Percentiles rank a stretch among this genome's conserved stretches.
Conservation (phyloP, 305 asterid species). For the Caryopteris hybrid region DNA sequence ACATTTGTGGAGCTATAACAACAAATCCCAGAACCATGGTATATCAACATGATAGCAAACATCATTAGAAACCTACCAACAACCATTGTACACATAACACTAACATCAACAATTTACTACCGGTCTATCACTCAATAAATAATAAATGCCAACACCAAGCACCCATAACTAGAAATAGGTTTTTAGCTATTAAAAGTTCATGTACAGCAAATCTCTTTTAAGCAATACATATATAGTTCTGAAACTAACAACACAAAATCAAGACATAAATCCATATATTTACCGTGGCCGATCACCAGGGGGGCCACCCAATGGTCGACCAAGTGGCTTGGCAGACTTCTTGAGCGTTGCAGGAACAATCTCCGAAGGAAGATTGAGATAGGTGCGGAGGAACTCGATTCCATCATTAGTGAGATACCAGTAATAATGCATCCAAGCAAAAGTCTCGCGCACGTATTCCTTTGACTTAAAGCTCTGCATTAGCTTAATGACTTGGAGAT, state of each 20-base stretch:
- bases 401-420: constrained; percentile 83
- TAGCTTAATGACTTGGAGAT: constrained; percentile 79
- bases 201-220: neutral
- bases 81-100: no score
- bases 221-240: neutral
- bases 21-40: no score
- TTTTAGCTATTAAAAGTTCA: neutral
- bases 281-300: constrained; percentile 89
- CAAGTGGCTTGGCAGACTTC: constrained; percentile 79
- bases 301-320: constrained; percentile 83
- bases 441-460: constrained; percentile 76
- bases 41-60: no score
- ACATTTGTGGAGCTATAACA: no score
- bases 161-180: neutral
- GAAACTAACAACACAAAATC: no score
- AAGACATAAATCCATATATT: no score
- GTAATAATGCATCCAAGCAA: constrained; percentile 85
- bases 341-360: constrained; percentile 80
- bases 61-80: no score
- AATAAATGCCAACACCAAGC: no score
- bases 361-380: constrained; percentile 78
- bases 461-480: constrained; percentile 85
- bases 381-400: constrained; percentile 75
- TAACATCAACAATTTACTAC: no score
- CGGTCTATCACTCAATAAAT: no score